Conservation (phyloP, 2,329 filamentous ascomycete species). For the Alternaria triticimaculans region DNA sequence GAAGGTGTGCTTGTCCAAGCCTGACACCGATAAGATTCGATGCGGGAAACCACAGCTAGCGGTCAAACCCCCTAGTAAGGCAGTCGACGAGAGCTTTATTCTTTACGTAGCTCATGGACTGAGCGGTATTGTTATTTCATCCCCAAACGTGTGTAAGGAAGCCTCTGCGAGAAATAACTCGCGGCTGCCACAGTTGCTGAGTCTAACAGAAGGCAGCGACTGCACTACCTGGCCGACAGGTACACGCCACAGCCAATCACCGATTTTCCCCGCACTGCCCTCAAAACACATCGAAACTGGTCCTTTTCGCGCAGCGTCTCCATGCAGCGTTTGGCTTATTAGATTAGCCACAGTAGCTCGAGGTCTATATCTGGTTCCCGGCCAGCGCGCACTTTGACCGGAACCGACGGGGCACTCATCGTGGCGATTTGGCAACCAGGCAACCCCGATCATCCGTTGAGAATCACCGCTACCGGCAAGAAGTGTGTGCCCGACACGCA, state of each 20-base stretch:
- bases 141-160: not conserved
- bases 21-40: not conserved
- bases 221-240: not conserved
- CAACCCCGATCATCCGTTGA: fast-evolving
- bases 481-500: not conserved
- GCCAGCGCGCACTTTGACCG: not conserved
- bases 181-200: not conserved
- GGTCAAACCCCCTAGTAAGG: not conserved
- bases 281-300: not conserved
- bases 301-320: fast-evolving
- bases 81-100: not conserved
- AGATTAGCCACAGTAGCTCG: not conserved
- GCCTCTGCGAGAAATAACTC: not conserved
- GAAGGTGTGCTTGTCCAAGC: not conserved
- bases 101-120: not conserved
- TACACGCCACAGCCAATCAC: not conserved
- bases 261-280: not conserved
- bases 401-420: fast-evolving
- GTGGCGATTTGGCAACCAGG: fast-evolving
- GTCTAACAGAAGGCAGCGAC: not conserved
- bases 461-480: fast-evolving
- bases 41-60: not conserved
- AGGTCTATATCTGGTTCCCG: fast-evolving
- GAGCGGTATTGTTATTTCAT: not conserved
- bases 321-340: not conserved